Evolutionary conservation across 1,139 yeast genomes (phyloP), one percentile per base, ranked within the genome.

Genomic region (Suhomyces ambrosiae): DNA sequence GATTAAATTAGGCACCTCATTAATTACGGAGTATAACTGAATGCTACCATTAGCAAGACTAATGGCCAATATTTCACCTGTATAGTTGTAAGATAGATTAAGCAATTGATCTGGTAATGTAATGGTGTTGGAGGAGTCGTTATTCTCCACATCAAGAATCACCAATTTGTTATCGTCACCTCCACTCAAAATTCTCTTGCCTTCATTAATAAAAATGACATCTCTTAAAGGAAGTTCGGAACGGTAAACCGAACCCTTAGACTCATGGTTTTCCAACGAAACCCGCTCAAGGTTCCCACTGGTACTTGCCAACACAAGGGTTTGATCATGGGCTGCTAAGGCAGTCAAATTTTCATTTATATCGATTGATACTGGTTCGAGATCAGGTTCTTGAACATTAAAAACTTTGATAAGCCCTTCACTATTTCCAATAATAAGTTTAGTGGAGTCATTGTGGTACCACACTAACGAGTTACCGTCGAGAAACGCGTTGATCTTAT

Each of bases 121-220:
- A 14, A 80, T 49, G 23, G 60, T 63, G 17, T 61, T 53, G 2
- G 63, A 55, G 9, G 60, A 53, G 17, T 65, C 63, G 27, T 71
- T 69, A n/a, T 61, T 63, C 15, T 51, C 53, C 12, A 76, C 51
- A 44, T 79, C 82, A 3, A 86, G 64, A 2, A 87, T 52, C 7
- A 71, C 68, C 38, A 86, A 67, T 44, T 79, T 78, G 36, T 76
- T 73, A 45, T 86, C 94, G 52, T 87, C 94, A 37, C 96, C 94
- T 19, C 88, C 92, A 38, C 82, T 74, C 1, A 86, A 77, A 3
- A 79, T 65, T 63, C 85, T 73, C 34, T 76, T 71, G 0, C 90
- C 95, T 43, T 80, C 85, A 43, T 84, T 86, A 30, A 86, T 79
- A 56, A 85, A 80, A 12, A 65, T 65, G 4, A 82, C 69, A 44